Conservation (phyloP, 352 stramenopile genomes). For the Phytopythium helicoides region DNA sequence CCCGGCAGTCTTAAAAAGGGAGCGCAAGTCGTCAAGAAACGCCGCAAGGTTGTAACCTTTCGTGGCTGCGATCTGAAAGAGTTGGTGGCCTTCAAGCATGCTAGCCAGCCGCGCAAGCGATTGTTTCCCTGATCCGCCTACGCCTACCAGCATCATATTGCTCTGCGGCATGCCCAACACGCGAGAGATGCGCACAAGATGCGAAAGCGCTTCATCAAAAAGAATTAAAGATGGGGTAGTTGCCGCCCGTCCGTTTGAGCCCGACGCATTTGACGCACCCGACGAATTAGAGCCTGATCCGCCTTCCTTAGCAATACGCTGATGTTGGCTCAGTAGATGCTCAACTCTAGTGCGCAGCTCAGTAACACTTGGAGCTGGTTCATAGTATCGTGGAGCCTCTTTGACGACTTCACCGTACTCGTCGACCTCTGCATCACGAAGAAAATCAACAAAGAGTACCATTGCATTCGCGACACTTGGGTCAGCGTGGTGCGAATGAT, state of each 20-base stretch:
- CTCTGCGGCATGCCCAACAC: conserved; percentile 79
- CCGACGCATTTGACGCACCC: background rate
- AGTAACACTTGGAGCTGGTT: conserved; percentile 47
- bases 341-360: conserved; percentile 54
- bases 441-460: conserved; percentile 81
- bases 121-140: conserved; percentile 89
- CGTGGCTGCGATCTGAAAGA: conserved; percentile 87
- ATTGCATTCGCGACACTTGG: background rate
- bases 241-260: conserved; percentile 10
- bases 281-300: background rate
- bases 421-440: conserved; percentile 77
- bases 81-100: conserved; percentile 67
- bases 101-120: conserved; percentile 76
- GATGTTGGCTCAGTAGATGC: conserved; percentile 71
- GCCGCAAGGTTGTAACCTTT: conserved; percentile 85
- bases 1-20: conserved; percentile 81
- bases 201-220: conserved; percentile 88
- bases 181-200: conserved; percentile 83
- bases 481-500: background rate
- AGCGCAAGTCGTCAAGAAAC: conserved; percentile 87
- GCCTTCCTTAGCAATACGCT: conserved; percentile 57
- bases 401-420: conserved; percentile 79
- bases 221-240: conserved; percentile 80
- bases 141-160: conserved; percentile 90
- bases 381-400: conserved; percentile 84